Evolutionary conservation across 2,329 filamentous ascomycete species (phyloP).

Genomic region (Aspergillus unguis): DNA sequence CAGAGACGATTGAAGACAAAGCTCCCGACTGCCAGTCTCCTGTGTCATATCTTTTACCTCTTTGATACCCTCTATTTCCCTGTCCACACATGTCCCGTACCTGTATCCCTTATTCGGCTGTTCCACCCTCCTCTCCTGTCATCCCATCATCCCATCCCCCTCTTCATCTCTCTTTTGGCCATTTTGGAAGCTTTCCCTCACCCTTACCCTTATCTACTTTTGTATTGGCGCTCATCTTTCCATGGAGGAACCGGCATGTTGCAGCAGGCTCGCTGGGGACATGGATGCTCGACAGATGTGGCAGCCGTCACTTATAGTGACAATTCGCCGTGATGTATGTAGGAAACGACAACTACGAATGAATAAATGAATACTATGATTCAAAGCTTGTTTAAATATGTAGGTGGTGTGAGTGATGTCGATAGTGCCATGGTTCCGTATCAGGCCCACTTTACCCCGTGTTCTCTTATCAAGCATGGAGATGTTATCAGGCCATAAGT

Average conservation of each 20-base stretch:
- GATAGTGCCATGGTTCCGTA: slow-evolving; percentile 9
- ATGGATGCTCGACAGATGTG: slow-evolving; percentile 24
- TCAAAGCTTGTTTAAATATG: neutral
- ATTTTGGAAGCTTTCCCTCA: neutral
- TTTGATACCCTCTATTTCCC: slow-evolving; percentile 26
- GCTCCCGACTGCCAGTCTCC: slow-evolving; percentile 9
- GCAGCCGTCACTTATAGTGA: slow-evolving; percentile 35
- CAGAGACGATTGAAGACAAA: slow-evolving; percentile 9
- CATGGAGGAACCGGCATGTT: slow-evolving; percentile 11
- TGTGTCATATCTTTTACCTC: slow-evolving; percentile 9
- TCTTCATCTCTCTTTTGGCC: slow-evolving; percentile 2
- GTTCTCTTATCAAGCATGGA: neutral
- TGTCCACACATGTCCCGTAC: neutral
- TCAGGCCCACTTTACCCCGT: neutral
- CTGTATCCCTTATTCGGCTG: neutral
- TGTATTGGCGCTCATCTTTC: slow-evolving; percentile 31
- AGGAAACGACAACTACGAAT: slow-evolving; percentile 19
- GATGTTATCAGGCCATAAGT: no score
- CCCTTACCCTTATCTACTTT: slow-evolving; percentile 16
- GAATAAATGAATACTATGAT: slow-evolving; percentile 11
- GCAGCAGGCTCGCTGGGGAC: slow-evolving; percentile 5
- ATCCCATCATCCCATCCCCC: neutral
- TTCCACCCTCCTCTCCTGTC: slow-evolving; percentile 6
- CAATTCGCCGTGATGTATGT: slow-evolving; percentile 21
- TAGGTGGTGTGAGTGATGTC: neutral